phyloP scores from a whole-genome alignment of 257 asterid species.

The Lycium ferocissimum region DNA sequence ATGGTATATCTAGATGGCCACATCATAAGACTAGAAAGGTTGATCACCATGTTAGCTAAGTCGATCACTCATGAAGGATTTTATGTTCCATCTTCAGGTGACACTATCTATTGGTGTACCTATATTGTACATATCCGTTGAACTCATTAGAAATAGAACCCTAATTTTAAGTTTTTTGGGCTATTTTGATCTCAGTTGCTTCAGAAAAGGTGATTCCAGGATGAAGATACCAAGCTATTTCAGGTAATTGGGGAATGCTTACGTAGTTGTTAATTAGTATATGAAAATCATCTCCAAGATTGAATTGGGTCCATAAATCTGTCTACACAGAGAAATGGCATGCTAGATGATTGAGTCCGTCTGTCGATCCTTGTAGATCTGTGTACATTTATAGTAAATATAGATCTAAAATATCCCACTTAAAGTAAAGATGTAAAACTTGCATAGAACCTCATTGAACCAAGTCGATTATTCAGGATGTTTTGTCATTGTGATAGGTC shows the following conservation, averaged over 20 bases:
- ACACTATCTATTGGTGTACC: background rate
- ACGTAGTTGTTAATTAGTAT: background rate
- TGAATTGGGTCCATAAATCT: too few species aligned
- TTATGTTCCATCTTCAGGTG: background rate
- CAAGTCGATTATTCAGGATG: too few species aligned
- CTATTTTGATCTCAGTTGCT: background rate
- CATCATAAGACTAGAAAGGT: background rate
- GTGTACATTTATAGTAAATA: too few species aligned
- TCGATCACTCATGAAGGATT: background rate
- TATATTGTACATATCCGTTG: background rate
- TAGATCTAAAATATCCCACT: too few species aligned
- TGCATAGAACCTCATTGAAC: too few species aligned
- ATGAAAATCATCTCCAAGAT: background rate
- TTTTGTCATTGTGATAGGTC: too few species aligned
- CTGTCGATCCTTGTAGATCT: too few species aligned
- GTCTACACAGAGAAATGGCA: too few species aligned
- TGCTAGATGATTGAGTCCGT: too few species aligned
- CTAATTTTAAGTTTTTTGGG: too few species aligned
- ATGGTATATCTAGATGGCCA: background rate
- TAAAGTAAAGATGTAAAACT: too few species aligned
- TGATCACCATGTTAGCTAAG: background rate
- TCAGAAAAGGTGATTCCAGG: background rate
- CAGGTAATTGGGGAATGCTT: background rate
- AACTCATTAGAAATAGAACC: background rate
- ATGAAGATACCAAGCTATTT: background rate